These are phyloP conservation scores for Gaultheria prostrata DNA, from an alignment of 148 eudicot species.

Conservation along the genomic window DNA sequence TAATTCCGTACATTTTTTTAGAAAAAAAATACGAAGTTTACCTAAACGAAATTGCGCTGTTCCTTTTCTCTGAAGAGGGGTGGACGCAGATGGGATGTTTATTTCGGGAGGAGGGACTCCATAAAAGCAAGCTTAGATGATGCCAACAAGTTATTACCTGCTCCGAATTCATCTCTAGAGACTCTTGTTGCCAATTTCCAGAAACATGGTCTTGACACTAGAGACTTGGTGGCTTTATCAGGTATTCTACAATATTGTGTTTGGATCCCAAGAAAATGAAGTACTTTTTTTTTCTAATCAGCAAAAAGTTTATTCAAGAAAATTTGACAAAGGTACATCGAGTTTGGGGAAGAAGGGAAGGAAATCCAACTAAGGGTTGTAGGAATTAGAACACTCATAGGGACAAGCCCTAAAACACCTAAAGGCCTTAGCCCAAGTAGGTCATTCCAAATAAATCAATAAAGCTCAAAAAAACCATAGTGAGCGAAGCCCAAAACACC, in stretches of 20 bases:
- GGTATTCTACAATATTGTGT: constrained; percentile 30
- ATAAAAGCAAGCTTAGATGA: constrained; percentile 51
- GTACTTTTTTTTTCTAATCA: no score
- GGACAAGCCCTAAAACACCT: no score
- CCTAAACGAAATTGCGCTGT: background rate
- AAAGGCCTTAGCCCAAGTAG: no score
- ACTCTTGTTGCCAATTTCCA: constrained; percentile 55
- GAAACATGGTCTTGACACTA: constrained; percentile 55
- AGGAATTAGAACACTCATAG: no score
- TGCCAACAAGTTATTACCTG: constrained; percentile 68
- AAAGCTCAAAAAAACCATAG: no score
- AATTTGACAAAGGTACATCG: no score
- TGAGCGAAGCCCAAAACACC: no score
- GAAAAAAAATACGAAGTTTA: background rate
- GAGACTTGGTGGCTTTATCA: constrained; percentile 73
- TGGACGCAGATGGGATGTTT: constrained; percentile 71
- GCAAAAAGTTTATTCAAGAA: no score
- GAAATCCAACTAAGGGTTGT: no score
- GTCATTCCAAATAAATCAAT: no score
- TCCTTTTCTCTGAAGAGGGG: constrained; percentile 47
- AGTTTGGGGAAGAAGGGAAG: no score
- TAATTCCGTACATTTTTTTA: background rate
- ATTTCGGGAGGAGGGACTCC: constrained; percentile 69
- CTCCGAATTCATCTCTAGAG: constrained; percentile 57
- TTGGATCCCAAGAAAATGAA: background rate